Evolutionary conservation across 2,329 filamentous ascomycete genomes (phyloP).

Genomic region (Ceratocystis destructans): DNA sequence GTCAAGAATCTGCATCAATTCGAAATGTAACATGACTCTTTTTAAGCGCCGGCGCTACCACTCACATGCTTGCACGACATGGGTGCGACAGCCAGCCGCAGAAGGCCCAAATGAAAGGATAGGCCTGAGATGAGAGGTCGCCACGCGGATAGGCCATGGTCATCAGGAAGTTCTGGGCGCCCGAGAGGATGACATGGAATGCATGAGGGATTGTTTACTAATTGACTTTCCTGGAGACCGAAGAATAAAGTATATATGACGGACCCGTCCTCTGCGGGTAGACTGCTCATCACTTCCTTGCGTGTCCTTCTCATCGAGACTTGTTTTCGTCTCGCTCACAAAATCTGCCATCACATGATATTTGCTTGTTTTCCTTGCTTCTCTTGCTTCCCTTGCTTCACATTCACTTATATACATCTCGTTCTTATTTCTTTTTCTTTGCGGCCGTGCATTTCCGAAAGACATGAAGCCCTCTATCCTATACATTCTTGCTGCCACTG

Average conservation of each 20-base stretch:
- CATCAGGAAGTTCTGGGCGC: not conserved
- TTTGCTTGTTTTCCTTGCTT: not conserved
- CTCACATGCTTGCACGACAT: conserved; percentile 3
- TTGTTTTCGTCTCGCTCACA: not conserved
- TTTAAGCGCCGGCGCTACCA: conserved; percentile 9
- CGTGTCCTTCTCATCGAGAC: not conserved
- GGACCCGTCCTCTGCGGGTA: not conserved
- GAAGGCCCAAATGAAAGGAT: not conserved
- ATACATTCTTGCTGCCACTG: conserved; percentile 24
- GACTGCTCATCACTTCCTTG: not conserved
- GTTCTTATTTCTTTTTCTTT: not conserved
- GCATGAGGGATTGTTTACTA: not conserved
- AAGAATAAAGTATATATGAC: conserved; percentile 5
- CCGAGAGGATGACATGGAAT: not conserved
- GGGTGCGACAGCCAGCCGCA: not conserved
- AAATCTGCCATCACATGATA: conserved; percentile 1
- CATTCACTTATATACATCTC: not conserved
- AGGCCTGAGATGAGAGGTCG: not conserved
- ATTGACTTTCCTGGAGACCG: not conserved
- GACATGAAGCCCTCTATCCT: conserved; percentile 28
- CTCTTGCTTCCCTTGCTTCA: not conserved
- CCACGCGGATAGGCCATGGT: not conserved
- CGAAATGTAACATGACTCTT: not conserved
- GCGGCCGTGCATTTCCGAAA: not conserved
- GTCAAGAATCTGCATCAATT: not conserved